Percentiles rank a stretch among this genome's conserved stretches.
These are phyloP conservation scores for Lactarius akahatsu DNA, from an alignment of 768 basidiomycete genomes.

Conservation along the genomic window DNA sequence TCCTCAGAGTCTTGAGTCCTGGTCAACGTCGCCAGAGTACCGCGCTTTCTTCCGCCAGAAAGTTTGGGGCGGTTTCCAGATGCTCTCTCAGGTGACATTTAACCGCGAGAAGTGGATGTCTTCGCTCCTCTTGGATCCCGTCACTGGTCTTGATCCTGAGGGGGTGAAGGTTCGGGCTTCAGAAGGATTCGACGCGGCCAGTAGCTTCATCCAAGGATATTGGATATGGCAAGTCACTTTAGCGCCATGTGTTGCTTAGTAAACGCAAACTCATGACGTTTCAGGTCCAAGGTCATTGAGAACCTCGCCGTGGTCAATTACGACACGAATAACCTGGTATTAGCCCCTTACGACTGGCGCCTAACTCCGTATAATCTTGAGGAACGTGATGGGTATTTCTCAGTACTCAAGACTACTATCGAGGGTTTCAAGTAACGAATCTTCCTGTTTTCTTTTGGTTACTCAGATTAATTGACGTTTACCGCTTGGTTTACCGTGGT, in stretches of 20 bases:
- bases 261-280: background rate
- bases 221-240: constrained; percentile 75
- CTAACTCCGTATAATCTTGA: constrained; percentile 88
- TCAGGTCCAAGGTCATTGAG: constrained; percentile 87
- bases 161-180: constrained; percentile 87
- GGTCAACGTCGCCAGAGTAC: constrained; percentile 86
- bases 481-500: too few relatives aligned
- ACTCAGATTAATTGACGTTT: constrained; percentile 1
- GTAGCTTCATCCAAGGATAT: constrained; percentile 83
- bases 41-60: constrained; percentile 91
- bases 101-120: constrained; percentile 88
- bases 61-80: constrained; percentile 74
- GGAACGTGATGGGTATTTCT: constrained; percentile 87
- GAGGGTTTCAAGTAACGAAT: constrained; percentile 67
- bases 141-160: constrained; percentile 87
- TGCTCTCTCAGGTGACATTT: constrained; percentile 81
- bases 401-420: constrained; percentile 74
- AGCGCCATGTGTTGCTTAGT: background rate
- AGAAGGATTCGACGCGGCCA: constrained; percentile 89
- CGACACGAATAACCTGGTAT: constrained; percentile 83
- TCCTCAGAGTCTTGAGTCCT: constrained; percentile 78
- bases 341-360: constrained; percentile 91
- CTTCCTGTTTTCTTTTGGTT: background rate
- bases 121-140: constrained; percentile 86
- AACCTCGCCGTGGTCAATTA: constrained; percentile 93